Evolutionary conservation across 805 yeast genomes (phyloP).

Genomic region (Wickerhamomyces queroliae): DNA sequence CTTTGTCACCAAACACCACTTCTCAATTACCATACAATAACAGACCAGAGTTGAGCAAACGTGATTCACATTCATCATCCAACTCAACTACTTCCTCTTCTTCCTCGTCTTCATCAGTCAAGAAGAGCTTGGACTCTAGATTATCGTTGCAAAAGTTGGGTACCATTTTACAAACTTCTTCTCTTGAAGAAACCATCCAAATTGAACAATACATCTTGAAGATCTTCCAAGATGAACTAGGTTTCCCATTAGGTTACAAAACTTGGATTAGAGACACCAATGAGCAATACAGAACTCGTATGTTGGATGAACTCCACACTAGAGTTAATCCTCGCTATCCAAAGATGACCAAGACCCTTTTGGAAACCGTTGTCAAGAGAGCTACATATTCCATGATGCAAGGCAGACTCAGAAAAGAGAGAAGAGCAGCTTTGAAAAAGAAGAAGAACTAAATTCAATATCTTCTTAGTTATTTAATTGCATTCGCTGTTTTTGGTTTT

Average conservation of each 20-base stretch:
- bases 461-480: neutral
- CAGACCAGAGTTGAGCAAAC: neutral
- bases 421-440: conserved; percentile 43
- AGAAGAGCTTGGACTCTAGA: conserved; percentile 39
- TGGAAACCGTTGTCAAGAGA: conserved; percentile 73
- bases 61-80: neutral
- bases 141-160: conserved; percentile 53
- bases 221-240: conserved; percentile 50
- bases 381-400: conserved; percentile 82
- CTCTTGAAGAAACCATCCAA: conserved; percentile 47
- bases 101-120: neutral
- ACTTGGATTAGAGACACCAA: conserved; percentile 85
- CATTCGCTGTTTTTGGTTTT: neutral
- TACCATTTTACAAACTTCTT: conserved; percentile 40
- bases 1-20: neutral
- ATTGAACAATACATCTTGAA: conserved; percentile 48
- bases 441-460: neutral
- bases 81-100: neutral
- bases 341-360: conserved; percentile 25
- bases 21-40: neutral
- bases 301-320: conserved; percentile 42
- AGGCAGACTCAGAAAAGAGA: conserved; percentile 62
- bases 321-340: conserved; percentile 21
- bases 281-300: conserved; percentile 39
- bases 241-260: conserved; percentile 68